Evolutionary conservation across 305 asterid species (phyloP).

Genomic region (Fraxinus floribunda): DNA sequence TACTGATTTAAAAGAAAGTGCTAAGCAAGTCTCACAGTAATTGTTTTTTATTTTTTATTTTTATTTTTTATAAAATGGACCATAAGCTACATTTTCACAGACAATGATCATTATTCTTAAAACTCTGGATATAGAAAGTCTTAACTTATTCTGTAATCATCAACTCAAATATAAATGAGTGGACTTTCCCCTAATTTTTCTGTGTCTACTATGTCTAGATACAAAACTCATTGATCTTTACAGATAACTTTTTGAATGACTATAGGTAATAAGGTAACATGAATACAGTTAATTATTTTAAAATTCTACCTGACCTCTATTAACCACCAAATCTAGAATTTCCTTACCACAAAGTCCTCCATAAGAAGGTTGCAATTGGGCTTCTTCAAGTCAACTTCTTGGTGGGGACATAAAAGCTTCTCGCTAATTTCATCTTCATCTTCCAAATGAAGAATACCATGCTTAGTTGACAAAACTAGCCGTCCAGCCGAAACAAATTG

Average conservation of each 20-base stretch:
- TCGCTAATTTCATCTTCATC: slow-evolving; percentile 54
- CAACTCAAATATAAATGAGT: background rate
- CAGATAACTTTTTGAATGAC: background rate
- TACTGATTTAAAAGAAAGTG: background rate
- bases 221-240: background rate
- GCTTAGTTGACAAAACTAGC: slow-evolving; percentile 38
- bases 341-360: slow-evolving; percentile 54
- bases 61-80: background rate
- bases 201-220: background rate
- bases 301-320: background rate
- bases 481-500: slow-evolving; percentile 35
- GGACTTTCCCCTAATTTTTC: background rate
- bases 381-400: slow-evolving; percentile 36
- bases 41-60: background rate
- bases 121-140: background rate
- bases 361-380: slow-evolving; percentile 35
- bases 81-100: background rate
- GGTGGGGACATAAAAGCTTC: slow-evolving; percentile 19
- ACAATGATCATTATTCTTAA: background rate
- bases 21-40: background rate
- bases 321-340: slow-evolving; percentile 17
- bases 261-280: background rate
- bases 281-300: background rate
- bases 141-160: background rate
- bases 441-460: slow-evolving; percentile 65